phyloP scores from a whole-genome alignment of 805 yeast genomes.

The Candida cerambycidarum region DNA sequence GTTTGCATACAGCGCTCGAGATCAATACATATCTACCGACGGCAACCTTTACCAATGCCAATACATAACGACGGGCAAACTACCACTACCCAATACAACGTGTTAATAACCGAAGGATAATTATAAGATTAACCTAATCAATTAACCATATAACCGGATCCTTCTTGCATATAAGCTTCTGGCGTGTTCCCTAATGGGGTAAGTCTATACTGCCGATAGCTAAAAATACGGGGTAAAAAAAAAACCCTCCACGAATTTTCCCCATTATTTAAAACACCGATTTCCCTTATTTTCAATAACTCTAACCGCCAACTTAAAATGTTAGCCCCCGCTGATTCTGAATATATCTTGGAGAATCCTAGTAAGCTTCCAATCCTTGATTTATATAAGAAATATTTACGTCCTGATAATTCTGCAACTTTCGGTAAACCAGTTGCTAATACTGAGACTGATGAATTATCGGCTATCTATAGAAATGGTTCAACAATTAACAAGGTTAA shows the following conservation, averaged over 20 bases:
- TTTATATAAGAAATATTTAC: conserved; percentile 11
- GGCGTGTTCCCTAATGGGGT: too few species aligned
- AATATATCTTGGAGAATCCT: conserved; percentile 14
- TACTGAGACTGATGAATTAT: conserved; percentile 23
- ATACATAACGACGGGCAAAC: background rate
- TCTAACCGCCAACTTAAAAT: background rate
- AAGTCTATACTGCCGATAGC: too few species aligned
- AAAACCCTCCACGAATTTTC: too few species aligned
- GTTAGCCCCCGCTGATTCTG: conserved; percentile 14
- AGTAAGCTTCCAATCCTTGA: conserved; percentile 11
- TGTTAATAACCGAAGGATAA: too few species aligned
- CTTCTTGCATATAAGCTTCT: too few species aligned
- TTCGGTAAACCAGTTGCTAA: conserved; percentile 15
- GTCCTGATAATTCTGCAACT: conserved; percentile 5
- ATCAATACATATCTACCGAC: too few species aligned
- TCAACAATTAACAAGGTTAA: conserved; percentile 11
- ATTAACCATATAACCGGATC: background rate
- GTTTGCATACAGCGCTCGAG: too few species aligned
- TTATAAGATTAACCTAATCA: too few species aligned
- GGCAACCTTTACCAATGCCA: too few species aligned
- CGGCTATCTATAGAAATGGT: conserved; percentile 31
- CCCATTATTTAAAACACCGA: too few species aligned
- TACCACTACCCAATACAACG: background rate
- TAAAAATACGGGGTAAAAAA: conserved; percentile 1
- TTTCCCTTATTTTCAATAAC: background rate